Evolutionary conservation across 306 rosid species (phyloP).

Genomic region (Lablab purpureus): DNA sequence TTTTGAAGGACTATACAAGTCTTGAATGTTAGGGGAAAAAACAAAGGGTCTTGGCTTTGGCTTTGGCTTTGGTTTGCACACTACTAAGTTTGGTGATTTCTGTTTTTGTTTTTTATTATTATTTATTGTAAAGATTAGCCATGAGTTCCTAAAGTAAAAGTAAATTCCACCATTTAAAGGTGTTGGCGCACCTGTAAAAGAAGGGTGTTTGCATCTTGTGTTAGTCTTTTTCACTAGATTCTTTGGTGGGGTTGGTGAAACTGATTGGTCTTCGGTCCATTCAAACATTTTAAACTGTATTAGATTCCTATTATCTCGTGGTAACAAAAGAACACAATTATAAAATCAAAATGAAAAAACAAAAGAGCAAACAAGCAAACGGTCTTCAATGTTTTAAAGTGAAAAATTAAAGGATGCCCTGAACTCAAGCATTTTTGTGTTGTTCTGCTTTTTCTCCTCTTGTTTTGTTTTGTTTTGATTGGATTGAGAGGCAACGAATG

Average conservation of each 20-base stretch:
- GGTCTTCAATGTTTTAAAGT: slow-evolving; percentile 52
- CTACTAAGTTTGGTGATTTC: slow-evolving; percentile 46
- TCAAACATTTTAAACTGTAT: slow-evolving; percentile 50
- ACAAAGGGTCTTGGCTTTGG: slow-evolving; percentile 51
- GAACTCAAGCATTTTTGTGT: slow-evolving; percentile 43
- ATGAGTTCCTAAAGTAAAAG: slow-evolving; percentile 70
- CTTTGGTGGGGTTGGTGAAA: slow-evolving; percentile 54
- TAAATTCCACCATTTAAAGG: slow-evolving; percentile 69
- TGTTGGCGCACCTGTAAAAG: slow-evolving; percentile 64
- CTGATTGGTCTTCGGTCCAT: slow-evolving; percentile 65
- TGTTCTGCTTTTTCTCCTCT: slow-evolving; percentile 27
- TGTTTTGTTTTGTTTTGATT: slow-evolving; percentile 42
- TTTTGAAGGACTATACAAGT: slow-evolving; percentile 46
- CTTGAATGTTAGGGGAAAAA: slow-evolving; percentile 33
- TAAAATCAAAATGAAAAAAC: slow-evolving; percentile 26
- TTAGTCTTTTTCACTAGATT: slow-evolving; percentile 63
- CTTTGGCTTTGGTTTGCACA: slow-evolving; percentile 56
- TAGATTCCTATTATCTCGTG: slow-evolving; percentile 49
- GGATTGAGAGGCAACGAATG: slow-evolving; percentile 52
- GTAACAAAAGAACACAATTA: slow-evolving; percentile 15
- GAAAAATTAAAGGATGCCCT: slow-evolving; percentile 49
- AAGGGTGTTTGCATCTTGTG: slow-evolving; percentile 62
- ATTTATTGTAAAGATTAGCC: slow-evolving; percentile 51
- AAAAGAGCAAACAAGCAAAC: slow-evolving; percentile 40
- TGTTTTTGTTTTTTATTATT: slow-evolving; percentile 15